A percentile compares a stretch with the other conserved stretches of the same genome.
Evolutionary conservation across 345 rosid genomes (phyloP).

Genomic region (Heritiera littoralis): DNA sequence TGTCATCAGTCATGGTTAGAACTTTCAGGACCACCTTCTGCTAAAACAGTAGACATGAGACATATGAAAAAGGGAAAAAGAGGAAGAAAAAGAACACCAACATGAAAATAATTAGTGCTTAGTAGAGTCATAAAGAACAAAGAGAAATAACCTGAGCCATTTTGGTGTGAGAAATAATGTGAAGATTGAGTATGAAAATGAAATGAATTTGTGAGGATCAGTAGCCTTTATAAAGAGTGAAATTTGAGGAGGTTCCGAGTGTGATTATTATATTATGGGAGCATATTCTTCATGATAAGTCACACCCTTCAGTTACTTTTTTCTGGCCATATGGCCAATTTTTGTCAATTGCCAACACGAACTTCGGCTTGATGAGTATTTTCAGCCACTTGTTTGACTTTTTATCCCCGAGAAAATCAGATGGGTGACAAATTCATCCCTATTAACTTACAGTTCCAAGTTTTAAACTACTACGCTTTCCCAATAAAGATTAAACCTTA

Average conservation of each 20-base stretch:
- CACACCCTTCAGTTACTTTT: background rate
- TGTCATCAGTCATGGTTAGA: conserved; percentile 89
- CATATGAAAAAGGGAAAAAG: background rate
- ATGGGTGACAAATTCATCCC: background rate
- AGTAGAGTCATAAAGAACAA: background rate
- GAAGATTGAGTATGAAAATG: background rate
- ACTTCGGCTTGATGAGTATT: background rate
- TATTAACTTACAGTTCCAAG: conserved; percentile 30
- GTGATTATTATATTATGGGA: conserved; percentile 25
- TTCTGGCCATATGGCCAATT: background rate
- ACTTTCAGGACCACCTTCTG: conserved; percentile 86
- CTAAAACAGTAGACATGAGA: background rate
- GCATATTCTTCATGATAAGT: background rate
- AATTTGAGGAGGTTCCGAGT: background rate
- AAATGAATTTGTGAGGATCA: background rate
- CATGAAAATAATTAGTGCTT: background rate
- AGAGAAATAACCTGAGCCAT: conserved; percentile 63
- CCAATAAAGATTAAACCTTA: background rate
- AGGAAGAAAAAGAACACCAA: conserved; percentile 15
- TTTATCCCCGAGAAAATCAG: background rate
- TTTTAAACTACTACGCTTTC: background rate
- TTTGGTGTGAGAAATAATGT: conserved; percentile 10
- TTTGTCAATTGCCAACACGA: background rate
- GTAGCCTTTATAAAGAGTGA: conserved; percentile 4
- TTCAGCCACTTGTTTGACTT: background rate